Conservation (phyloP, 257 asterid species). For the Solanum chilense region DNA sequence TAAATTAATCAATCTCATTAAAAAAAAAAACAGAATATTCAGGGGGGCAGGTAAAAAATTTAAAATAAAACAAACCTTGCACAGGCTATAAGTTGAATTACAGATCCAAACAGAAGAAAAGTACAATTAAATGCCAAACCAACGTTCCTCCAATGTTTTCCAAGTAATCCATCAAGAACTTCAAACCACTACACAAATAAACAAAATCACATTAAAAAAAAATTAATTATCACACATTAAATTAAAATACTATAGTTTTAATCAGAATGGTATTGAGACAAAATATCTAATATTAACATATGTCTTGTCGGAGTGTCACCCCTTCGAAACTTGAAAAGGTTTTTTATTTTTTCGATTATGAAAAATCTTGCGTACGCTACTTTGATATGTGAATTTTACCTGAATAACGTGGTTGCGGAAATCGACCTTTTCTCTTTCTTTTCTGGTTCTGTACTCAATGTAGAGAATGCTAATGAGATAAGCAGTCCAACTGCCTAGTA, state of each 20-base stretch:
- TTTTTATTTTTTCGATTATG: not conserved
- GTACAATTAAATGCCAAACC: constrained; percentile 96
- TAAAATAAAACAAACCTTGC: constrained; percentile 44
- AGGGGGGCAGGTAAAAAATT: not conserved
- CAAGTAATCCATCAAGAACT: constrained; percentile 91
- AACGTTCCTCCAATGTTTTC: constrained; percentile 93
- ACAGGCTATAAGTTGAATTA: constrained; percentile 95
- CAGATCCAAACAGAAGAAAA: constrained; percentile 91
- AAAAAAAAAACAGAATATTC: not conserved
- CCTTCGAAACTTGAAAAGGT: not conserved
- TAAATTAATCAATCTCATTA: not conserved
- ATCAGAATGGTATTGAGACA: not conserved
- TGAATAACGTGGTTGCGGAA: constrained; percentile 88
- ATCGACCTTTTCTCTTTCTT: constrained; percentile 78
- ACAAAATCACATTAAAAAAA: not conserved
- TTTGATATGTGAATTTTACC: constrained; percentile 18
- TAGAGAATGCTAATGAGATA: constrained; percentile 73
- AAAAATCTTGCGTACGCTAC: not conserved
- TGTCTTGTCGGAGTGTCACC: not conserved
- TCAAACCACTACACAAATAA: constrained; percentile 65
- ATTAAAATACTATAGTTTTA: not conserved
- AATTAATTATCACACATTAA: not conserved
- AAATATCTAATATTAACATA: not conserved
- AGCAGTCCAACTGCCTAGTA: constrained; percentile 92
- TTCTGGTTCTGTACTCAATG: constrained; percentile 73